phyloP scores from a whole-genome alignment of 1,284 basidiomycete genomes.

The Leucoagaricus sp. region DNA sequence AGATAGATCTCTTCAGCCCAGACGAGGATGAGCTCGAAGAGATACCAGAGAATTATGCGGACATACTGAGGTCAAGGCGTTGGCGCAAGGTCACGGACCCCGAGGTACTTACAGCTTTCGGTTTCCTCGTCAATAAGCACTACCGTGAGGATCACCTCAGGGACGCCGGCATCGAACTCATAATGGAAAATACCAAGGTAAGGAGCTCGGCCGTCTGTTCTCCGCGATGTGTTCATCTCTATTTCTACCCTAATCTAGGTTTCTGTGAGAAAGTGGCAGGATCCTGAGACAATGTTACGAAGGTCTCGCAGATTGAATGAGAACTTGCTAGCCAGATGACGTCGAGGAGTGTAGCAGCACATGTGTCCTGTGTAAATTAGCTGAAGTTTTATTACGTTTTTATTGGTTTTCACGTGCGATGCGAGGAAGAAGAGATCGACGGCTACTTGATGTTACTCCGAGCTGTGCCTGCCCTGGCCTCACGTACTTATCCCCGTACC shows the following conservation, averaged over 20 bases:
- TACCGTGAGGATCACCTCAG: conserved; percentile 7
- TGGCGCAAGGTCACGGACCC: conserved; percentile 8
- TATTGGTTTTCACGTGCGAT: background rate
- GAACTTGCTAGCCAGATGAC: background rate
- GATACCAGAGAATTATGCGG: conserved; percentile 5
- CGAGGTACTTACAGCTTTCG: conserved; percentile 6
- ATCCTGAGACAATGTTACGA: background rate
- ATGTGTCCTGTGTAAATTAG: background rate
- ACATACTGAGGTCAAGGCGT: background rate
- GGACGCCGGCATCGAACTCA: background rate
- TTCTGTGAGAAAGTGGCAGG: conserved; percentile 10
- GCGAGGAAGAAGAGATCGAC: background rate
- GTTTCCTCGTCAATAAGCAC: conserved; percentile 10
- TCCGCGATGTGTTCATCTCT: background rate
- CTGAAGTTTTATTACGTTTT: background rate
- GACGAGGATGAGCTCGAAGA: conserved; percentile 8
- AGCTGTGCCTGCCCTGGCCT: background rate
- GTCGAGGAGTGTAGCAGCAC: background rate
- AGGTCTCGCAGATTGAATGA: conserved; percentile 5
- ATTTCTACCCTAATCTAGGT: background rate
- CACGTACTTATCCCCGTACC: conserved; percentile 2
- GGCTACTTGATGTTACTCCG: conserved; percentile 3
- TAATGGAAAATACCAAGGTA: conserved; percentile 3
- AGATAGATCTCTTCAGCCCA: conserved; percentile 2
- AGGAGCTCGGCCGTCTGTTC: background rate